phyloP scores from a whole-genome alignment of 2,329 filamentous ascomycete species.

The Sarocladium brachiariae region DNA sequence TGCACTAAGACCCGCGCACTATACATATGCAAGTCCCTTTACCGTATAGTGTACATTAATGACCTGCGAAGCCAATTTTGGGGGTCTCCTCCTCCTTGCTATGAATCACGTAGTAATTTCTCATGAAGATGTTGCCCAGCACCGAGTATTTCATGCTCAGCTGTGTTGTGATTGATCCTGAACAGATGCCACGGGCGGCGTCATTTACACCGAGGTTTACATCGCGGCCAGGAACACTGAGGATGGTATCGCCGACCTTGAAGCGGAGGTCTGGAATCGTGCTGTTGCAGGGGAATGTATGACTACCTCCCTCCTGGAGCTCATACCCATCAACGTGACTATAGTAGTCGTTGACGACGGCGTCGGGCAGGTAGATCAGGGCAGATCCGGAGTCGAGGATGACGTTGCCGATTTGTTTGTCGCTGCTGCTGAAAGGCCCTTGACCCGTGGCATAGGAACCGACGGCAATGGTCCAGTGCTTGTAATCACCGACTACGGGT shows the following conservation, averaged over 20 bases:
- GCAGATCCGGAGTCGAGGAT: slow-evolving; percentile 57
- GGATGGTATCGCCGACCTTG: slow-evolving; percentile 49
- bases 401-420: slow-evolving; percentile 21
- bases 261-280: slow-evolving; percentile 42
- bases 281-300: slow-evolving; percentile 37
- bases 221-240: slow-evolving; percentile 45
- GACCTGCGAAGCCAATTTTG: neutral
- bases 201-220: slow-evolving; percentile 35
- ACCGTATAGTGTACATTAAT: too few relatives aligned
- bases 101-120: neutral
- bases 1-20: too few relatives aligned
- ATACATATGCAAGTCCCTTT: too few relatives aligned
- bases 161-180: neutral
- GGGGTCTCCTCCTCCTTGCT: neutral
- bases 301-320: slow-evolving; percentile 28
- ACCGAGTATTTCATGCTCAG: neutral
- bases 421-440: slow-evolving; percentile 29
- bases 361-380: slow-evolving; percentile 50
- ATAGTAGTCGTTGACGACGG: slow-evolving; percentile 43
- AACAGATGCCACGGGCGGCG: neutral
- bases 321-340: slow-evolving; percentile 33
- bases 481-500: slow-evolving; percentile 51
- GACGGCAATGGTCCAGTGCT: slow-evolving; percentile 50
- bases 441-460: slow-evolving; percentile 17
- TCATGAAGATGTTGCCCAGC: neutral